Evolutionary conservation across 2,329 filamentous ascomycete species (phyloP).

Genomic region (Bipolaris zeicola): DNA sequence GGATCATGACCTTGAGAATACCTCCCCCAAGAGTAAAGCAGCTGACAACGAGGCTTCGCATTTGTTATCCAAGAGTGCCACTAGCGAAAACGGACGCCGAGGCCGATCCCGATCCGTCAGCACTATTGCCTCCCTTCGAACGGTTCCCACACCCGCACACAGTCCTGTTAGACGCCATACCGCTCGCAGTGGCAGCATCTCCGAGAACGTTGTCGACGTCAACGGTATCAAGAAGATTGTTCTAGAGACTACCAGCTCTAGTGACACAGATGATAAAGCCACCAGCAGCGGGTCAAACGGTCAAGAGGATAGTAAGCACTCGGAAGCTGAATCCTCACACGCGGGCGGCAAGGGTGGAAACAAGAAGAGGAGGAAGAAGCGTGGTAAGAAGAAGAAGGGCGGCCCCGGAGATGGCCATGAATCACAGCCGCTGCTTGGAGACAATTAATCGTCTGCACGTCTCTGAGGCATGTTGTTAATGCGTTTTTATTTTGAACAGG

Average conservation of each 20-base stretch:
- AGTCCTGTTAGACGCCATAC: conserved; percentile 51
- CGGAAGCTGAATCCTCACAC: conserved; percentile 29
- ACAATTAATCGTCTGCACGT: not conserved
- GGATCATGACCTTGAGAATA: conserved; percentile 21
- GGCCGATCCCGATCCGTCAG: conserved; percentile 33
- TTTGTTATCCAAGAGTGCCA: conserved; percentile 25
- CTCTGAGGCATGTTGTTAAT: conserved; percentile 5
- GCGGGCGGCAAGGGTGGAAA: conserved; percentile 28
- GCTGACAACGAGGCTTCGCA: conserved; percentile 22
- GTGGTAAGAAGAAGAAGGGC: conserved; percentile 46
- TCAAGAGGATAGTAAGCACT: conserved; percentile 26
- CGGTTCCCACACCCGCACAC: conserved; percentile 27
- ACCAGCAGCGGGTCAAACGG: conserved; percentile 26
- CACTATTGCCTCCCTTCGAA: conserved; percentile 43
- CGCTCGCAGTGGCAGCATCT: conserved; percentile 76
- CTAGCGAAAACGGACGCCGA: conserved; percentile 9
- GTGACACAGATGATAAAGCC: conserved; percentile 47
- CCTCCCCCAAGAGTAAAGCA: conserved; percentile 32
- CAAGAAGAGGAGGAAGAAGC: conserved; percentile 47
- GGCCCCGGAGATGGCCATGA: conserved; percentile 35
- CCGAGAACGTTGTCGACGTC: conserved; percentile 76
- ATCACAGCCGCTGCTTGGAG: conserved; percentile 40
- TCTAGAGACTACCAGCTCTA: conserved; percentile 69
- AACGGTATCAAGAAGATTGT: conserved; percentile 78
- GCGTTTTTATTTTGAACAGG: not conserved